Base-by-base conservation (phyloP, 2,329 filamentous ascomycete species). In the Diaporthe longicolla region DNA sequence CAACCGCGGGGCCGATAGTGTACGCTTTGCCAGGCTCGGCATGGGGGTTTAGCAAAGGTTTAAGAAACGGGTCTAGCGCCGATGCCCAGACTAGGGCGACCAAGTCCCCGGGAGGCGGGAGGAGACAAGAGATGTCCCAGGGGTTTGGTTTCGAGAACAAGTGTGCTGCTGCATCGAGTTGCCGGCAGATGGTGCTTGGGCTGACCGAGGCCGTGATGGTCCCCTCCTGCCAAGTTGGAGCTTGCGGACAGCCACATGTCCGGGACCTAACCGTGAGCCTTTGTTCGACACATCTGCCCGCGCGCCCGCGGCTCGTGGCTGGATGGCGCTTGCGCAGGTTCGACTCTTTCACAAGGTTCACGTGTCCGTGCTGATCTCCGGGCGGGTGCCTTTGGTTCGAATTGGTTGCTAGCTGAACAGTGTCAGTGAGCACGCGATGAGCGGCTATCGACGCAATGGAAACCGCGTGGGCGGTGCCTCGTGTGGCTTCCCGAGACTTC, bases 1-100 rank as follows among this genome's bases (percentile, higher is more conserved):
- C n/a, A 21, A 21, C 32, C 35, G 48, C 48, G 63, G 63, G 32
- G 37, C 26, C 63, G 48, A 24, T 17, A 68, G 11, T 54, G n/a
- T 54, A 15, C 63, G 13, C 43, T 50, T 50, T 21, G 26, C 10
- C 43, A 50, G 19, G 43, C 43, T 32, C 11, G 61, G 59, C 26
- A 48, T n/a, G 26, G 59, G 57, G 59, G 35, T 26, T 24, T 43
- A 15, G 40, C 11, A 32, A 63, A 43, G 40, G 59, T 26, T 21
- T 63, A 24, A 52, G 29, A 50, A 37, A 43, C 40, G 17, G 32
- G 21, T 48, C 63, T 54, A 68, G 63, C 48, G 48, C n/a, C 52
- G 63, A 26, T 54, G 63, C 63, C 48, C 32, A 54, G 26, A 40
- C 54, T 68, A 66, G 63, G 63, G 63, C 48, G 63, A 68, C 63